Conservation (phyloP, 169 alveolate genomes). For the Plasmodium falciparum region DNA sequence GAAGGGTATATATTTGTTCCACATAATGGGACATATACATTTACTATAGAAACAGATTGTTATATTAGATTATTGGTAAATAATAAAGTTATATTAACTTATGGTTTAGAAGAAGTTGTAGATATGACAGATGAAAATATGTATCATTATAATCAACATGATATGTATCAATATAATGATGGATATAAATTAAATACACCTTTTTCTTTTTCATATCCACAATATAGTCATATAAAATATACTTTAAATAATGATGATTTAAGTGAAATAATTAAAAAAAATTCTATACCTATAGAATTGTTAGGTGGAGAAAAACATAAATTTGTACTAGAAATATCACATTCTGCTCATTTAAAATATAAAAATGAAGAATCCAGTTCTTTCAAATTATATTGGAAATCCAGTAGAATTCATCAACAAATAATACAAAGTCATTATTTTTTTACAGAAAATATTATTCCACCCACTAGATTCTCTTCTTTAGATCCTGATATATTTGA, state of each 20-base stretch:
- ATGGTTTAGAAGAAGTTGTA: not conserved
- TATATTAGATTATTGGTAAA: slow-evolving; percentile 57
- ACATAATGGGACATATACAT: slow-evolving; percentile 81
- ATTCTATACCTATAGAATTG: slow-evolving; percentile 87
- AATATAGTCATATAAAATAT: slow-evolving; percentile 43
- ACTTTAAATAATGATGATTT: slow-evolving; percentile 77
- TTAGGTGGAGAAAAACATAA: slow-evolving; percentile 90
- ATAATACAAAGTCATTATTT: slow-evolving; percentile 79
- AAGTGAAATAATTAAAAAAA: slow-evolving; percentile 64
- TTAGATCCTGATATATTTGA: slow-evolving; percentile 81
- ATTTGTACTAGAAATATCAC: slow-evolving; percentile 88
- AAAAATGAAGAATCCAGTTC: slow-evolving; percentile 79
- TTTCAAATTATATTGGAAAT: slow-evolving; percentile 81
- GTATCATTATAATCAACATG: too few relatives aligned
- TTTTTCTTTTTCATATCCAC: slow-evolving; percentile 6
- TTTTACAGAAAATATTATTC: slow-evolving; percentile 73
- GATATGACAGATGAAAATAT: slow-evolving; percentile 12
- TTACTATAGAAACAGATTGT: slow-evolving; percentile 73
- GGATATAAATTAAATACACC: slow-evolving; percentile 66
- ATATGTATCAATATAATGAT: too few relatives aligned
- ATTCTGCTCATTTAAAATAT: slow-evolving; percentile 88
- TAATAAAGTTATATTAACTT: slow-evolving; percentile 28
- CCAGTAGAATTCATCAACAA: slow-evolving; percentile 78
- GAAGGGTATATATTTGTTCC: slow-evolving; percentile 86
- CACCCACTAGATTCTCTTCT: slow-evolving; percentile 72